Conservation (phyloP, 2,329 filamentous ascomycete genomes). For the Fusarium sp. region DNA sequence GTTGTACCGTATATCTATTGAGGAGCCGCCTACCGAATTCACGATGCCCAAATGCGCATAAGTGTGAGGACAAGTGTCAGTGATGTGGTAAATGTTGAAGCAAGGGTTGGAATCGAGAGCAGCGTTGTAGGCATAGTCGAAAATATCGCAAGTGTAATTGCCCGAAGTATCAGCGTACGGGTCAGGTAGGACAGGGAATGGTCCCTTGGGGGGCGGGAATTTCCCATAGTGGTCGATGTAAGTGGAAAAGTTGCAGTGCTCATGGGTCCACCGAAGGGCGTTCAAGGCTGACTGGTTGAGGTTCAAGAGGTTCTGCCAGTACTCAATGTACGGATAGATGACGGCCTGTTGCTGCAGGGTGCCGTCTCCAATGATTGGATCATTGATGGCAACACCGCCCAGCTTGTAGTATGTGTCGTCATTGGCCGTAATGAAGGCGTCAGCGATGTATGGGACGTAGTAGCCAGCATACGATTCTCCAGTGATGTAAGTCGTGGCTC, state of each 20-base stretch:
- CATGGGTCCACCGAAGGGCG: constrained; percentile 61
- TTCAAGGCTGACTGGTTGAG: constrained; percentile 70
- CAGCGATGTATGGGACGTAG: constrained; percentile 78
- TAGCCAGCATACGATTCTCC: constrained; percentile 77
- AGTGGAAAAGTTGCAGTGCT: constrained; percentile 70
- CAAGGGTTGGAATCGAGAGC: constrained; percentile 75
- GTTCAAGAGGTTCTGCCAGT: constrained; percentile 68
- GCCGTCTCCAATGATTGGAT: constrained; percentile 70
- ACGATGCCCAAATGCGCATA: constrained; percentile 78
- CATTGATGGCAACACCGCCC: constrained; percentile 76
- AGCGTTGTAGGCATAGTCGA: constrained; percentile 64
- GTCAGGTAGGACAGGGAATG: constrained; percentile 58
- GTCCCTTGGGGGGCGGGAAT: constrained; percentile 73
- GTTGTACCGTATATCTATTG: fast-evolving
- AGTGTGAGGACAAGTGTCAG: constrained; percentile 74
- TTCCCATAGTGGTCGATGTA: constrained; percentile 70
- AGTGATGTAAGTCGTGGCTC: constrained; percentile 76
- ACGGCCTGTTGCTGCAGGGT: constrained; percentile 58
- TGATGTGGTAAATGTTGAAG: constrained; percentile 81
- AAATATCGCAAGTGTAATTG: constrained; percentile 67
- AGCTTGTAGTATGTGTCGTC: constrained; percentile 76
- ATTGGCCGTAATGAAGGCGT: constrained; percentile 75
- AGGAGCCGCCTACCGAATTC: constrained; percentile 51
- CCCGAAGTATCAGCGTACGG: constrained; percentile 41
- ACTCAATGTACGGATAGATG: constrained; percentile 68